These are phyloP conservation scores for Chamaecyparis obtusa DNA, from an alignment of 75 land plant genomes.

Conservation along the genomic window DNA sequence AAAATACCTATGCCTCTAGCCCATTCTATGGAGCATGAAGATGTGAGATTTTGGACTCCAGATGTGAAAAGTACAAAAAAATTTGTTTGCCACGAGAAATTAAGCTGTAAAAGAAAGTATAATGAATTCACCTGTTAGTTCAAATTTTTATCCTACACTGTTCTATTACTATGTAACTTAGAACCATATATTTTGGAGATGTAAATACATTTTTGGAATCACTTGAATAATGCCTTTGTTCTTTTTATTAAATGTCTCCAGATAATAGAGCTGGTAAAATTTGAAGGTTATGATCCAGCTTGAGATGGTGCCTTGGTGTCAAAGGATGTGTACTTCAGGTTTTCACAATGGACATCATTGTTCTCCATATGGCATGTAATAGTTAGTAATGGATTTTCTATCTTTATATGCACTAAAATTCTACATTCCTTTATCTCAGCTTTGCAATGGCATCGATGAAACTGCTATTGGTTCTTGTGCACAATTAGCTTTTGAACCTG, in stretches of 20 bases:
- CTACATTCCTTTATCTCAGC: slow-evolving; percentile 10
- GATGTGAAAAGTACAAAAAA: not conserved
- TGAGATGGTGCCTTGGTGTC: slow-evolving; percentile 21
- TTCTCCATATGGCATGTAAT: not conserved
- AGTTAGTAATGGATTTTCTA: not conserved
- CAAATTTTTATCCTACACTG: not conserved
- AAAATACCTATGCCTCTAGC: slow-evolving; percentile 41
- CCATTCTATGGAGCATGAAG: slow-evolving; percentile 39
- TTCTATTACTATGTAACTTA: not conserved
- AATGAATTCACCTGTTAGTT: not conserved
- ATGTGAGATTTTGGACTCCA: slow-evolving; percentile 14
- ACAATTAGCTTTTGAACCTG: not conserved
- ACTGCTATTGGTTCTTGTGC: slow-evolving; percentile 8
- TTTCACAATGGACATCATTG: not conserved
- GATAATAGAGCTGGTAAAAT: slow-evolving; percentile 43
- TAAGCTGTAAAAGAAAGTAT: not conserved
- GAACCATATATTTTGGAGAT: not conserved
- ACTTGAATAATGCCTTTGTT: not conserved
- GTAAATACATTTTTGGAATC: not conserved
- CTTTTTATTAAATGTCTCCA: slow-evolving; percentile 6
- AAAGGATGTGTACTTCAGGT: slow-evolving; percentile 38
- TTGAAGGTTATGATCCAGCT: slow-evolving; percentile 28
- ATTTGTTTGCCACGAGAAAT: not conserved
- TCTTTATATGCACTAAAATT: not conserved
- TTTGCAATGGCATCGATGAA: slow-evolving; percentile 43